Evolutionary conservation across 208 protist species (phyloP).

Genomic region (Trypanosomatidae sp.): DNA sequence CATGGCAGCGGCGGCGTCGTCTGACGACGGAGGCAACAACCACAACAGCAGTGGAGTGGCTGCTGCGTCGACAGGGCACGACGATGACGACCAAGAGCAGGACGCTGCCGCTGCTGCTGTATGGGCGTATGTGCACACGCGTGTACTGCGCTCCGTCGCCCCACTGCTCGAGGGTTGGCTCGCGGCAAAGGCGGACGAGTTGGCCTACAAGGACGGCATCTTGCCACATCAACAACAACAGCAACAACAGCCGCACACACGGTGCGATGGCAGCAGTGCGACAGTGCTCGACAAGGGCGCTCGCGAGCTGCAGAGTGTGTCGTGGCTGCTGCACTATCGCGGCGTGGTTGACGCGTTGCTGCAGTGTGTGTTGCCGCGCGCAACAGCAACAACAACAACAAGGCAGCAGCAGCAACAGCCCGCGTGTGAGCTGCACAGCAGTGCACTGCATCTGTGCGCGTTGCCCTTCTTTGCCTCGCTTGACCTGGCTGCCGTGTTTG

Average conservation of each 20-base stretch:
- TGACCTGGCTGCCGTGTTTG: constrained; percentile 36
- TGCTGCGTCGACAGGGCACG: neutral
- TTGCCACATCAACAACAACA: no score
- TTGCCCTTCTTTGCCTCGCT: constrained; percentile 49
- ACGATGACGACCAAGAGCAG: neutral
- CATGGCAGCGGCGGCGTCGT: neutral
- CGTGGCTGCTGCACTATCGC: no score
- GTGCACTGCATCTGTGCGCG: no score
- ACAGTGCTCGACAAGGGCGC: no score
- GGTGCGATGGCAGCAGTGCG: no score
- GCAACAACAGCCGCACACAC: no score
- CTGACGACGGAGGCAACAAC: neutral
- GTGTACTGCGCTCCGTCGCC: constrained; percentile 39
- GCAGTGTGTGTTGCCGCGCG: no score
- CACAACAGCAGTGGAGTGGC: neutral
- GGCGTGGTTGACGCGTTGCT: no score
- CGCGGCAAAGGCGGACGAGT: constrained; percentile 34
- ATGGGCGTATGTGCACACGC: constrained; percentile 33
- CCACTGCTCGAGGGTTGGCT: constrained; percentile 43
- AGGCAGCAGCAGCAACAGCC: no score
- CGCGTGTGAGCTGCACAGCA: no score
- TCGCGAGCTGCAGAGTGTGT: no score
- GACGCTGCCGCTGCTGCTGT: constrained; percentile 12
- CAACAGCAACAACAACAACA: no score
- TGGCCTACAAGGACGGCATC: neutral